These are phyloP conservation scores for Lachancea thermotolerans DNA, from an alignment of 805 yeast genomes.

Conservation along the genomic window DNA sequence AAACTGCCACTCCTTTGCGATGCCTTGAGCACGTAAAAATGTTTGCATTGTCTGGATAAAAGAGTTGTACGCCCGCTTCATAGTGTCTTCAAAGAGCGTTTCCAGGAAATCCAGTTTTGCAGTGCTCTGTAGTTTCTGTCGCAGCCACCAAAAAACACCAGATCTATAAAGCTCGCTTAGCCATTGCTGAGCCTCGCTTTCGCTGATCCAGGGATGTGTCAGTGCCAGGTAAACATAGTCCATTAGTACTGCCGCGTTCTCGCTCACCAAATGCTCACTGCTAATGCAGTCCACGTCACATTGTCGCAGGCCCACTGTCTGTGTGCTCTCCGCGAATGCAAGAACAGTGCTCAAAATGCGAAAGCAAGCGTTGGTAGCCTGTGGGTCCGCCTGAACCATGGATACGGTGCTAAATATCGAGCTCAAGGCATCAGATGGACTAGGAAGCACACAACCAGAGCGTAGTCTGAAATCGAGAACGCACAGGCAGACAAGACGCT, in stretches of 20 bases:
- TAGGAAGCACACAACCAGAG: not conserved
- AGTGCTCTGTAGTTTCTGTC: not conserved
- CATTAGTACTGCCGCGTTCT: not conserved
- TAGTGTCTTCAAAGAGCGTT: not conserved
- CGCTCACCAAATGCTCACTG: not conserved
- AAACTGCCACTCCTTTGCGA: not conserved
- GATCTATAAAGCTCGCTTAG: not conserved
- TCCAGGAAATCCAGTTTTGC: constrained; percentile 2
- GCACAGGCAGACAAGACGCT: constrained; percentile 1
- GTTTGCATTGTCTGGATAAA: constrained; percentile 1
- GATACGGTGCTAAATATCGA: not conserved
- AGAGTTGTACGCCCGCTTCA: not conserved
- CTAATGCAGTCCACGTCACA: not conserved
- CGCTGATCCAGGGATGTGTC: constrained; percentile 3
- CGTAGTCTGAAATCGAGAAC: not conserved
- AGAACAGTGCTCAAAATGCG: constrained; percentile 1
- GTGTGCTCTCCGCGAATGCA: not conserved
- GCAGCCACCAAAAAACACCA: constrained; percentile 6
- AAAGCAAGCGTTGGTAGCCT: constrained; percentile 2
- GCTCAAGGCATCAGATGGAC: not conserved
- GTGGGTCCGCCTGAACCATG: not conserved
- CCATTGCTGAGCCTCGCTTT: not conserved
- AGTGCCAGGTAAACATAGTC: constrained; percentile 3
- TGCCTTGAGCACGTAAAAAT: not conserved
- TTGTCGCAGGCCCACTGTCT: not conserved